Conservation (phyloP, 2,329 filamentous ascomycete genomes). For the Diaporthe helianthi region DNA sequence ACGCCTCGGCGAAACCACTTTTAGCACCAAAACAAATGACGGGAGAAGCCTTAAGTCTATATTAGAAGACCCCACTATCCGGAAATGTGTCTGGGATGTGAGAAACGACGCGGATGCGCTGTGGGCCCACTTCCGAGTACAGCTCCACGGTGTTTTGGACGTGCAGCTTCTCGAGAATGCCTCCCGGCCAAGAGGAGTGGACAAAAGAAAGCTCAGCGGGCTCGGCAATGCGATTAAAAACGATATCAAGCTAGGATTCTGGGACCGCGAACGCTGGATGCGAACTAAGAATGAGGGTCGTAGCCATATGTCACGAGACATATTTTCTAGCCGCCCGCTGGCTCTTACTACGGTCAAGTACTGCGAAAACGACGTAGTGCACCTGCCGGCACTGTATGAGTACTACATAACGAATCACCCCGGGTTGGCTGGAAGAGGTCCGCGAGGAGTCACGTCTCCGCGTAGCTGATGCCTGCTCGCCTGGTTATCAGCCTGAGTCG, state of each 20-base stretch:
- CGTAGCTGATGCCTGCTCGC: slow-evolving; percentile 27
- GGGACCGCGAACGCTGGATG: background rate
- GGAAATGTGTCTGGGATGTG: slow-evolving; percentile 41
- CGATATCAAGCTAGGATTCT: slow-evolving; percentile 21
- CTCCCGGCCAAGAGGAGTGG: slow-evolving; percentile 23
- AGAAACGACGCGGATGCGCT: slow-evolving; percentile 41
- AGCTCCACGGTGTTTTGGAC: slow-evolving; percentile 39
- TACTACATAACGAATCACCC: slow-evolving; percentile 34
- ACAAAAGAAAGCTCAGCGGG: slow-evolving; percentile 33
- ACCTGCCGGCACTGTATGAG: slow-evolving; percentile 34
- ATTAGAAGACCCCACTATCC: slow-evolving; percentile 34
- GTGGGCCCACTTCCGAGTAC: slow-evolving; percentile 37
- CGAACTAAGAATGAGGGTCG: background rate
- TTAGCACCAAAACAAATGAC: slow-evolving; percentile 25
- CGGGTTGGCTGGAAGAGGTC: slow-evolving; percentile 33
- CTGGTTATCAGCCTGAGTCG: slow-evolving; percentile 36
- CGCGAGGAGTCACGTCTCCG: slow-evolving; percentile 34
- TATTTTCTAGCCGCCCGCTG: slow-evolving; percentile 34
- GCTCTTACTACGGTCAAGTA: slow-evolving; percentile 28
- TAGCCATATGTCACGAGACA: slow-evolving; percentile 20
- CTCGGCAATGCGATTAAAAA: slow-evolving; percentile 32
- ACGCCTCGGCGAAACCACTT: slow-evolving; percentile 33
- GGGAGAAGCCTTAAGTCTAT: slow-evolving; percentile 36
- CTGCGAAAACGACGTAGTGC: slow-evolving; percentile 35
- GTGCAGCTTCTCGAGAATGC: slow-evolving; percentile 43